Evolutionary conservation across 1,284 basidiomycete genomes (phyloP).

Genomic region (Boletus holoroseus): DNA sequence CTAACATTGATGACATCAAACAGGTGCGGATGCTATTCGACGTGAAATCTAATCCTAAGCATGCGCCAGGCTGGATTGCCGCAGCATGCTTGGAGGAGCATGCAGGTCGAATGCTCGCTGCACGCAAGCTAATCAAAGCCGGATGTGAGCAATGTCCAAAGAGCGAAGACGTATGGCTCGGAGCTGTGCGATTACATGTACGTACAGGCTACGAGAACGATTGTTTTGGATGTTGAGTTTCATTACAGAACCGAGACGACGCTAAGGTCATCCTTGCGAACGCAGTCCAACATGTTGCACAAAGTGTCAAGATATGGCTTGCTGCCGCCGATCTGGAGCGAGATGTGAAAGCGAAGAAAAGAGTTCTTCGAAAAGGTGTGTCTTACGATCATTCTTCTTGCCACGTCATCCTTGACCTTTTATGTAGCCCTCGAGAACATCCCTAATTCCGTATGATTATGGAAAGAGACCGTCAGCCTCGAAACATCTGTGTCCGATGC

Average conservation of each 20-base stretch:
- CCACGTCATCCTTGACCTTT: background rate
- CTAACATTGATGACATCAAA: constrained; percentile 98
- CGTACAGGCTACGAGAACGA: constrained; percentile 26
- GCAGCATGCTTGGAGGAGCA: constrained; percentile 95
- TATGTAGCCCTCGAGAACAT: constrained; percentile 87
- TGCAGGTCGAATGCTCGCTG: constrained; percentile 93
- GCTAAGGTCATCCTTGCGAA: constrained; percentile 93
- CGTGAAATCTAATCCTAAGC: constrained; percentile 96
- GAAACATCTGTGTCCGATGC: constrained; percentile 88
- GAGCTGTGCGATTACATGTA: constrained; percentile 90
- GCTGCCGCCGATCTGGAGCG: constrained; percentile 89
- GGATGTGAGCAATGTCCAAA: constrained; percentile 96
- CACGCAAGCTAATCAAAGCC: constrained; percentile 88
- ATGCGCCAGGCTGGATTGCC: constrained; percentile 97
- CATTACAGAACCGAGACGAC: constrained; percentile 74
- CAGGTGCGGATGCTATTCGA: constrained; percentile 93
- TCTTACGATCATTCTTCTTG: background rate
- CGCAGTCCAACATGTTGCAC: constrained; percentile 88
- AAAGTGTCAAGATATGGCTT: constrained; percentile 96
- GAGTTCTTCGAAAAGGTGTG: constrained; percentile 84
- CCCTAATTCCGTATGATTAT: constrained; percentile 91
- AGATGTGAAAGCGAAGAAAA: constrained; percentile 82
- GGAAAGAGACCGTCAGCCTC: constrained; percentile 98
- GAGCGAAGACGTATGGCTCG: constrained; percentile 96
- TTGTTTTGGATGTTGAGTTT: constrained; percentile 5